Evolutionary conservation across 164 flowering plant genomes (phyloP).

Genomic region (Paratinospora sagittata): DNA sequence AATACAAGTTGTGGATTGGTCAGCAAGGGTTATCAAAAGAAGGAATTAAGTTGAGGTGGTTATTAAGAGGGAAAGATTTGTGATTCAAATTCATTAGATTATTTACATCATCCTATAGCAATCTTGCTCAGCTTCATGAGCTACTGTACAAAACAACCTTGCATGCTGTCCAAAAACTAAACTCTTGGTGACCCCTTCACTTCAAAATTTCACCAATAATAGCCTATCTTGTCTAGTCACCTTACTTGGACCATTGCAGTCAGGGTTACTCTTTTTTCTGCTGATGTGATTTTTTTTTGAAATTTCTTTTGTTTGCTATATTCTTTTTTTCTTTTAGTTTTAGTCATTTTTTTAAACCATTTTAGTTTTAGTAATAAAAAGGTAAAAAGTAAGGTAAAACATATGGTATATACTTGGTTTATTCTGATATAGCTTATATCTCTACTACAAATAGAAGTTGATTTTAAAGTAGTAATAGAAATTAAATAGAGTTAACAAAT

Average conservation of each 20-base stretch:
- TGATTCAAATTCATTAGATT: not conserved
- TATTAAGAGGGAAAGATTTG: not conserved
- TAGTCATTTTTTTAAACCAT: not conserved
- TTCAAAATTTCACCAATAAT: not conserved
- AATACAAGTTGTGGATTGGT: too few species aligned
- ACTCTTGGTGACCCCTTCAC: not conserved
- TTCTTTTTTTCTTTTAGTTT: not conserved
- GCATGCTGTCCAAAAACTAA: not conserved
- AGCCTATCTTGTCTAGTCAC: not conserved
- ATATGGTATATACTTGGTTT: too few species aligned
- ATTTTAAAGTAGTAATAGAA: too few species aligned
- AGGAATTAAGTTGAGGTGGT: not conserved
- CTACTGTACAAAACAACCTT: constrained; percentile 1
- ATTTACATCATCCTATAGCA: not conserved
- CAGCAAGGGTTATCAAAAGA: too few species aligned
- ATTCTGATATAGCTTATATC: too few species aligned
- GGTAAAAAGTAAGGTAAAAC: too few species aligned
- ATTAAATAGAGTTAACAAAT: too few species aligned
- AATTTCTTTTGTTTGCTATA: too few species aligned
- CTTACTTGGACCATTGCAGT: not conserved
- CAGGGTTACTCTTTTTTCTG: not conserved
- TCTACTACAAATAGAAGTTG: too few species aligned
- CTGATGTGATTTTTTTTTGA: too few species aligned
- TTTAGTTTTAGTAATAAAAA: too few species aligned
- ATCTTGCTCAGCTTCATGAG: not conserved